Conservation (phyloP, 2,329 filamentous ascomycete genomes). For the Aspergillus sp. region DNA sequence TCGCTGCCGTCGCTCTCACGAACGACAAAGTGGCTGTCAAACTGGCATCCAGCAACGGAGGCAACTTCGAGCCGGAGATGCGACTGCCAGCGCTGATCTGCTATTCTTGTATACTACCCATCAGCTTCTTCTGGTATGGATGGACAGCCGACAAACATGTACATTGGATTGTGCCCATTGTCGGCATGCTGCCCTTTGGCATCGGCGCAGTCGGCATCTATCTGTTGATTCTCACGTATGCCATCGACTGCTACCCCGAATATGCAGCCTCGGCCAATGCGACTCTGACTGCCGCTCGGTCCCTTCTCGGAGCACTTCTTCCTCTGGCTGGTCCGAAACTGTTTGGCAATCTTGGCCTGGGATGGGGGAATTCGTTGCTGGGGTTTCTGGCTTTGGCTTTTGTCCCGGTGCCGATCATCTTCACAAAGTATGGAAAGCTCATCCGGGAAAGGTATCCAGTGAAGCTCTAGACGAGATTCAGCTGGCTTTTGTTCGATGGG, state of each 20-base stretch:
- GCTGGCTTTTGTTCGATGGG: background rate
- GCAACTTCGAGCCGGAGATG: slow-evolving; percentile 41
- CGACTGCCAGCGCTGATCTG: slow-evolving; percentile 51
- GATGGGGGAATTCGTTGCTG: slow-evolving; percentile 48
- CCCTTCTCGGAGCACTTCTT: slow-evolving; percentile 51
- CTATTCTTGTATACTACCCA: slow-evolving; percentile 47
- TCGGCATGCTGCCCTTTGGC: slow-evolving; percentile 52
- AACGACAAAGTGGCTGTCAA: slow-evolving; percentile 22
- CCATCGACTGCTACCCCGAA: slow-evolving; percentile 51
- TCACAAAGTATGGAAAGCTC: slow-evolving; percentile 19
- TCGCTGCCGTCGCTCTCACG: slow-evolving; percentile 28
- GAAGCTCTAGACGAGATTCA: background rate
- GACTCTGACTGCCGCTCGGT: slow-evolving; percentile 49
- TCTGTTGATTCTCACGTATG: slow-evolving; percentile 54
- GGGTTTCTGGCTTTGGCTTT: slow-evolving; percentile 49
- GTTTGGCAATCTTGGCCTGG: slow-evolving; percentile 38
- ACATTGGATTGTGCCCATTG: slow-evolving; percentile 55
- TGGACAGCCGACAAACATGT: slow-evolving; percentile 48
- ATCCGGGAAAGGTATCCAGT: slow-evolving; percentile 9
- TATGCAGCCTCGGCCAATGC: slow-evolving; percentile 46
- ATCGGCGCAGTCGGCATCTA: slow-evolving; percentile 49
- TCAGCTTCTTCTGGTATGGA: slow-evolving; percentile 55
- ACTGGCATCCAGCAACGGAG: slow-evolving; percentile 27
- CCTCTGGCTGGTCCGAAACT: slow-evolving; percentile 53
- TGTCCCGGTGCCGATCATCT: slow-evolving; percentile 25